Percentiles rank a stretch among this genome's conserved stretches.
Conservation (phyloP, 805 yeast genomes). For the Lachancea sp. region DNA sequence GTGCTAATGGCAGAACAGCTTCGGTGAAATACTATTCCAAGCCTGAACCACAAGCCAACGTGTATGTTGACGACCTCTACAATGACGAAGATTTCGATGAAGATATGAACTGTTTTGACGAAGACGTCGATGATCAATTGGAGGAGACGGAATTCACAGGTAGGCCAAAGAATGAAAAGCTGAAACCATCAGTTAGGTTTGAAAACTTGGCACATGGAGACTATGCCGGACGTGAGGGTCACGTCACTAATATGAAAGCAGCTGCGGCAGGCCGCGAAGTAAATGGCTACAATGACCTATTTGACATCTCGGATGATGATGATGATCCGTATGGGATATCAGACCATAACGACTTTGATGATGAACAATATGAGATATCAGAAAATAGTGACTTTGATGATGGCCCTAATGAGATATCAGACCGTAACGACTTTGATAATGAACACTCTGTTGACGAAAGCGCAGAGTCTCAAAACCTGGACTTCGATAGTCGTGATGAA, state of each 20-base stretch:
- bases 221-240: too few relatives aligned
- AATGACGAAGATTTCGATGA: constrained; percentile 40
- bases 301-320: constrained; percentile 19
- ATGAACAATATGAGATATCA: too few relatives aligned
- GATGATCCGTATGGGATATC: constrained; percentile 9
- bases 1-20: constrained; percentile 44
- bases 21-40: constrained; percentile 47
- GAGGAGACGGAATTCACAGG: constrained; percentile 17
- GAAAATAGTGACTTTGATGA: constrained; percentile 10
- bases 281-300: constrained; percentile 17
- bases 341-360: background rate
- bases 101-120: constrained; percentile 34
- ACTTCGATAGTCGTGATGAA: background rate
- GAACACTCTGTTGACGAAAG: background rate
- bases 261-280: background rate
- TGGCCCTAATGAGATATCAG: constrained; percentile 2
- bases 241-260: too few relatives aligned
- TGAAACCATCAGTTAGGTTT: too few relatives aligned
- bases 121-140: constrained; percentile 30
- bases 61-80: constrained; percentile 36
- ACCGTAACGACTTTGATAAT: too few relatives aligned
- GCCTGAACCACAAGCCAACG: constrained; percentile 27
- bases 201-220: too few relatives aligned
- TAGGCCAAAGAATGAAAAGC: background rate
- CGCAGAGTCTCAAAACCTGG: background rate